These are phyloP conservation scores for Pythium utonaiense DNA, from an alignment of 352 stramenopile genomes.

Conservation along the genomic window DNA sequence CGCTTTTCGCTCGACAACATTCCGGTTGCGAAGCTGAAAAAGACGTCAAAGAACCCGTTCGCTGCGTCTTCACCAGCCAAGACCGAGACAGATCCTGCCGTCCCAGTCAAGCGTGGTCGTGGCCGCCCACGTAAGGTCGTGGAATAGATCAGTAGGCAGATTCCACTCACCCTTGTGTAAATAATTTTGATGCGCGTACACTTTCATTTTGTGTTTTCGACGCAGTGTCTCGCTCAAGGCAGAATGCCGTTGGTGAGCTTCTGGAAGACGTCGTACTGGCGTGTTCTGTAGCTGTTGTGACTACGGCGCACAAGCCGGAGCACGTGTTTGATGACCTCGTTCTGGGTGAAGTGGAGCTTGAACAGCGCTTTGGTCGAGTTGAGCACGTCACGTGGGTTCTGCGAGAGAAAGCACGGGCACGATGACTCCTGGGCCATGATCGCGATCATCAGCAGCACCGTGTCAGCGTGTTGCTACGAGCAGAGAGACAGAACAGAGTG, in stretches of 20 bases:
- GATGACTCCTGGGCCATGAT: conserved; percentile 95
- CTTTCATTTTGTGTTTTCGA: conserved; percentile 9
- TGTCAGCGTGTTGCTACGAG: conserved; percentile 84
- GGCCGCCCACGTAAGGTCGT: conserved; percentile 19
- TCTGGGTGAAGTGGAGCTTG: conserved; percentile 76
- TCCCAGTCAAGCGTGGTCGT: conserved; percentile 4
- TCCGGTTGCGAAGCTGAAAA: conserved; percentile 76
- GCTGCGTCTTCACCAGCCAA: conserved; percentile 24
- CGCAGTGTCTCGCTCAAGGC: conserved; percentile 31
- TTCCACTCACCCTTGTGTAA: conserved; percentile 15
- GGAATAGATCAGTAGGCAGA: not conserved
- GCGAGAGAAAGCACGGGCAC: conserved; percentile 93
- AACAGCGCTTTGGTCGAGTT: conserved; percentile 78
- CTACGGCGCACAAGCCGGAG: conserved; percentile 86
- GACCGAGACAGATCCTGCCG: not conserved
- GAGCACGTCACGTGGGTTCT: conserved; percentile 71
- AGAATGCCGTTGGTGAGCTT: conserved; percentile 91
- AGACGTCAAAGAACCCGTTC: conserved; percentile 79
- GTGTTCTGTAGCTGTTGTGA: conserved; percentile 89
- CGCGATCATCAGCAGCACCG: conserved; percentile 95
- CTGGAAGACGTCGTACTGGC: conserved; percentile 91
- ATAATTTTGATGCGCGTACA: conserved; percentile 15
- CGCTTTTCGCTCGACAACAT: conserved; percentile 75
- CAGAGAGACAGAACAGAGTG: conserved; percentile 17
- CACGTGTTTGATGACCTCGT: conserved; percentile 88